Conservation (phyloP, 2,329 filamentous ascomycete genomes). For the Colletotrichum orbiculare region DNA sequence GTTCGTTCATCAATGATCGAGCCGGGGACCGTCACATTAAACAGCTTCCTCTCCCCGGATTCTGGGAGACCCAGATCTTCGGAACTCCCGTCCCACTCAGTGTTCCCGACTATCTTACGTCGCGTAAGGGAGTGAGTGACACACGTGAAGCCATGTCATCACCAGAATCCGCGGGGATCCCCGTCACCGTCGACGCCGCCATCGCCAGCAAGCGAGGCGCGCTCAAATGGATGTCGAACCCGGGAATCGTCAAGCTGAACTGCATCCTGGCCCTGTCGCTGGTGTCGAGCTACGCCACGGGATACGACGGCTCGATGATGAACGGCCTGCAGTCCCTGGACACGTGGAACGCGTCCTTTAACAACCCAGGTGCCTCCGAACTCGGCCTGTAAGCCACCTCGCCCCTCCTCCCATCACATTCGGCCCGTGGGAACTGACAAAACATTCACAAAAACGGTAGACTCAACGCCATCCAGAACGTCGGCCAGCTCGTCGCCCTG, state of each 20-base stretch:
- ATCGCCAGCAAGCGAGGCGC: constrained; percentile 23
- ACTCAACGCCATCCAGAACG: constrained; percentile 45
- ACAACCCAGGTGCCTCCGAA: constrained; percentile 41
- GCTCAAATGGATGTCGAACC: constrained; percentile 22
- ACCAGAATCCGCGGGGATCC: constrained; percentile 20
- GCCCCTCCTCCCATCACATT: too few species aligned
- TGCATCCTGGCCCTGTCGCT: constrained; percentile 22
- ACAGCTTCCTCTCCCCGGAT: not conserved
- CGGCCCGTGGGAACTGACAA: not conserved
- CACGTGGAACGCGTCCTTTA: constrained; percentile 51
- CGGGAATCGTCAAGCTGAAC: constrained; percentile 28
- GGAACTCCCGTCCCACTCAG: not conserved
- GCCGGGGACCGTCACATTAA: not conserved
- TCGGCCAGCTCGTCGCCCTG: constrained; percentile 48
- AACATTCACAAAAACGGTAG: constrained; percentile 14
- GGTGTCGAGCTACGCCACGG: constrained; percentile 33
- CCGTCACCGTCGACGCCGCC: constrained; percentile 29
- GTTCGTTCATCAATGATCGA: not conserved
- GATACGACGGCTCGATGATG: constrained; percentile 51
- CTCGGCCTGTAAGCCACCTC: constrained; percentile 40
- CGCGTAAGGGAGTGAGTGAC: not conserved
- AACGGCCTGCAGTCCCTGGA: constrained; percentile 52
- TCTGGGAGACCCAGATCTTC: not conserved
- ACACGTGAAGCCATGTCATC: not conserved
- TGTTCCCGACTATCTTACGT: not conserved